Base-by-base conservation (phyloP, 192 early-diverging fungal genomes). In the Mortierella alpina region DNA sequence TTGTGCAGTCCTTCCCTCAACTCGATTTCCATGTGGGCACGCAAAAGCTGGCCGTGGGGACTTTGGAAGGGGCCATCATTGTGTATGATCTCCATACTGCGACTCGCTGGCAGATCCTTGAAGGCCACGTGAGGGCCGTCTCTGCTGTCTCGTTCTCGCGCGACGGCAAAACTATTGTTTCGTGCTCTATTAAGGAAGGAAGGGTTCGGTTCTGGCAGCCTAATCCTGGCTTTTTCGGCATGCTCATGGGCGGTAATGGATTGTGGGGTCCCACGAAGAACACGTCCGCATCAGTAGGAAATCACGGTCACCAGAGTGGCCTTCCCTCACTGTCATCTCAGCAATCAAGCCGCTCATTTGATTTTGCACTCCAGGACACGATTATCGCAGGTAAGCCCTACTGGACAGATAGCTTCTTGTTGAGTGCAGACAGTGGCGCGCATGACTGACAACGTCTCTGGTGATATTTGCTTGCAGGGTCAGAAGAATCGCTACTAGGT, bases 1-100 rank as follows among this genome's bases (percentile, higher is more conserved):
- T 90, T n/a, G 92, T 84, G 53, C 89, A 60, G 86, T 91, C 75
- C 74, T 95, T 90, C 76, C 92, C 94, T 1, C 90, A 82, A 56
- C 83, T 96, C 31, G 87, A 91, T 42, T 95, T 97, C 73, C 93
- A 95, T 74, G 80, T 85, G 48, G 84, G 75, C 4, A 84, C 87
- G 2, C 95, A 97, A 82, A 89, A 93, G 23, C 78, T 97, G n/a
- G 91, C 88, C 0, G 88, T 94, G 6, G 95, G 94, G 20, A 93
- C 91, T 1, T 58, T 81, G 50, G 93, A 96, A 69, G 95, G 95
- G 7, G 85, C 90, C 4, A 84, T 85, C 5, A 80, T 96, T 47
- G 88, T 96, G 0, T 96, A 92, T 80, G 95, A 97, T 84, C 79
- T 96, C 4, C 85, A 91, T 31, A 97, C 95, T 1, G 95, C 94